Evolutionary conservation across 192 early-diverging fungal species (phyloP), one percentile per base, ranked within the genome.

Genomic region (Coemansia sp.): DNA sequence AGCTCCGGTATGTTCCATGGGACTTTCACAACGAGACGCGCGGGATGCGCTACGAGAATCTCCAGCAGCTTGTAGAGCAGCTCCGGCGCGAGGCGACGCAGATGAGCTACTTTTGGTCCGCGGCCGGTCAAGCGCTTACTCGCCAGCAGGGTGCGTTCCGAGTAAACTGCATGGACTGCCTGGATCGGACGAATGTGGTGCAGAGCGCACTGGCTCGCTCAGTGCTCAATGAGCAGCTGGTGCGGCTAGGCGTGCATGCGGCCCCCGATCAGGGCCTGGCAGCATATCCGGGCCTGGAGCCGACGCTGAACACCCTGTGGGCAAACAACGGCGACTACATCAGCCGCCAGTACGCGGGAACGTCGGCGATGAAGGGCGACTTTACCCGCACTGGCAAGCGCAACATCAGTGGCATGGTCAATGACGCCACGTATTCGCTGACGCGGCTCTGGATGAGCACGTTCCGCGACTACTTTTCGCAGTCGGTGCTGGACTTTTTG

Each of bases 161-260:
- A 13, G 81, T 83, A 8, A 98, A 98, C 59, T 98, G 94, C 68
- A 94, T 98, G 85, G 96, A 98, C 78, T 98, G 96, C 62, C 73
- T 98, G 21, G 96, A 98, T 64, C 77, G 96, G 5, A 98, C 96
- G 23, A 96, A 98, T 44, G 92, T 98, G 3, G 85, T 89, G 17
- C 78, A 83, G 71, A 82, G 82, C 57, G 73, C 86, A 2, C 54
- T 88, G 47, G 83, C 78, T 1, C 69, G 84, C 19, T 55, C 64
- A 22, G 74, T 88, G 41, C 62, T 88, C 13, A 82, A 81, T 38
- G 62, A 80, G 30, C 84, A 85, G 44, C 51, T 88, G 5, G 64
- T 86, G 52, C 78, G 84, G 7, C 68, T 86, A 19, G 84, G 82
- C 2, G 78, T 86, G 6, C 77, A 81, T 5, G 73, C 78, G 21